Evolutionary conservation across 306 rosid species (phyloP).

Genomic region (Calophaca sinica): DNA sequence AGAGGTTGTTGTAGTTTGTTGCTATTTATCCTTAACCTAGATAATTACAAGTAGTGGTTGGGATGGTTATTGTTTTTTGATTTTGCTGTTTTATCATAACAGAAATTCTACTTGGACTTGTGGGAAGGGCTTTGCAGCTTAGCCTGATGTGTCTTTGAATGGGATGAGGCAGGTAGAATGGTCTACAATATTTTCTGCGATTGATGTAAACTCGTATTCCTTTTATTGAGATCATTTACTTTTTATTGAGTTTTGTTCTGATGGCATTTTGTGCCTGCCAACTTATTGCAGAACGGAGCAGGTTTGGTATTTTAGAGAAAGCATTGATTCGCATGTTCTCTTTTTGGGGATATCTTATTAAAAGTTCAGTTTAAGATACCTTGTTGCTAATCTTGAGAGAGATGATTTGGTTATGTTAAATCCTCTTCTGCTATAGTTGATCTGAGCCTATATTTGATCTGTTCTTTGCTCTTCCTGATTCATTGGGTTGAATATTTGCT

Average conservation of each 20-base stretch:
- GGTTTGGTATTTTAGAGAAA: conserved; percentile 46
- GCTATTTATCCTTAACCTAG: conserved; percentile 35
- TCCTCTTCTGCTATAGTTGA: background rate
- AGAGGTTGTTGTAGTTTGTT: conserved; percentile 47
- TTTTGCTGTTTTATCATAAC: conserved; percentile 57
- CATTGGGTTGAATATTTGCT: too few species aligned
- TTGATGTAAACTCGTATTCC: conserved; percentile 1
- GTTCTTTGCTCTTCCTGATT: too few species aligned
- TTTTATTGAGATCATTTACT: background rate
- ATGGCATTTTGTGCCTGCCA: conserved; percentile 50
- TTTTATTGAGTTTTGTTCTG: conserved; percentile 32
- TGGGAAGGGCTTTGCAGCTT: conserved; percentile 53
- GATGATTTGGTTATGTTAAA: conserved; percentile 10
- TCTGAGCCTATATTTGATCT: too few species aligned
- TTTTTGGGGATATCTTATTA: conserved; percentile 27
- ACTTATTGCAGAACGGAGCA: conserved; percentile 49
- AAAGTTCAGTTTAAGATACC: conserved; percentile 11
- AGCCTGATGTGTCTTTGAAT: conserved; percentile 51
- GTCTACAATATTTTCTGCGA: conserved; percentile 27
- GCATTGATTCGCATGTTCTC: conserved; percentile 10
- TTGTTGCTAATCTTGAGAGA: background rate
- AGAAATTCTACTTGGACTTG: conserved; percentile 58
- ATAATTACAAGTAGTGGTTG: conserved; percentile 31
- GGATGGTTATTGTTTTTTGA: conserved; percentile 57
- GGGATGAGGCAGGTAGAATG: conserved; percentile 56